These are phyloP conservation scores for Boletus reticulatus DNA, from an alignment of 768 basidiomycete genomes.

Conservation along the genomic window DNA sequence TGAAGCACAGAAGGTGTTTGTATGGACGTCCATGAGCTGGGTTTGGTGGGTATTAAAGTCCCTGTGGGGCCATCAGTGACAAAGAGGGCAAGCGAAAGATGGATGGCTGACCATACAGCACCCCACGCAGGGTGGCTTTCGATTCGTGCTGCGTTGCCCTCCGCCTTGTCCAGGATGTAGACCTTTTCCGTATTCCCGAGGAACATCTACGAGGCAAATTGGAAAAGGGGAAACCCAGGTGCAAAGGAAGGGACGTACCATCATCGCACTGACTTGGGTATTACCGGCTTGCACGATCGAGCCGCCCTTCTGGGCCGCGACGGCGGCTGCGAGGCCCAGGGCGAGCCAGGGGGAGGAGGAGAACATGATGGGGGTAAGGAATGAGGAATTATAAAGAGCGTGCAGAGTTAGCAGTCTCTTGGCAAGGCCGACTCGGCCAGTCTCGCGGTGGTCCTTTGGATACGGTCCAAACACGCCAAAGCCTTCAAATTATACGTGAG, in stretches of 20 bases:
- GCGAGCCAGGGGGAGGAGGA: conserved; percentile 39
- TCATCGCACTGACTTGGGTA: conserved; percentile 52
- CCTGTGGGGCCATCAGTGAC: conserved; percentile 10
- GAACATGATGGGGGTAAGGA: conserved; percentile 25
- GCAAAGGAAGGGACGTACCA: conserved; percentile 36
- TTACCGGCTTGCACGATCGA: conserved; percentile 23
- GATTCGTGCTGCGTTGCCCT: conserved; percentile 66
- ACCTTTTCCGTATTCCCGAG: conserved; percentile 77
- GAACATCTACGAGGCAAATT: conserved; percentile 55
- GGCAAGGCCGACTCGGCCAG: background rate
- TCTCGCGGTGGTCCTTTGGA: background rate
- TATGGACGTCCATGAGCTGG: conserved; percentile 39
- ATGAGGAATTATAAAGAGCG: conserved; percentile 12
- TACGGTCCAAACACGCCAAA: background rate
- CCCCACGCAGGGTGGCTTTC: conserved; percentile 75
- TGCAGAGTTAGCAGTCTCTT: background rate
- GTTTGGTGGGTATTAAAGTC: conserved; percentile 20
- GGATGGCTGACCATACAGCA: conserved; percentile 50
- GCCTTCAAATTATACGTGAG: background rate
- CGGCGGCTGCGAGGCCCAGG: conserved; percentile 42
- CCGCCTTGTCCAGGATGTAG: conserved; percentile 91
- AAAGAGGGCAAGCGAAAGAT: background rate
- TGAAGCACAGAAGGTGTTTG: conserved; percentile 80
- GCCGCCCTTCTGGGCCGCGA: conserved; percentile 24
- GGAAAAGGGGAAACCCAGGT: background rate